phyloP scores from a whole-genome alignment of 2,329 filamentous ascomycete genomes.

The Fusarium sp. region DNA sequence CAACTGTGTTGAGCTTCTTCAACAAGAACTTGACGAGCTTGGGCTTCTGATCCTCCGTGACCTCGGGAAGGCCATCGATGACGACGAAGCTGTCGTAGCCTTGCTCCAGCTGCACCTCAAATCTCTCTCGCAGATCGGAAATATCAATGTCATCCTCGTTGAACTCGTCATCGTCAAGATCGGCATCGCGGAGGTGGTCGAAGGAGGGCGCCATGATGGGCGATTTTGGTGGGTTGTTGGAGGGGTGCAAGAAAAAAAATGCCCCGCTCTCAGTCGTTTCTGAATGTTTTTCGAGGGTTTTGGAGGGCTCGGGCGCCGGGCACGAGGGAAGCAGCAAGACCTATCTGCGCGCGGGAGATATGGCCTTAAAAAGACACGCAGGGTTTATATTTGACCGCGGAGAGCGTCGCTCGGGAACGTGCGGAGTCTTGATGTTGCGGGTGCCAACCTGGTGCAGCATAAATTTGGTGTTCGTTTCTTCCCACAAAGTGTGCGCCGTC shows the following conservation, averaged over 20 bases:
- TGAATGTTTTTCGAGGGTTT: slow-evolving; percentile 33
- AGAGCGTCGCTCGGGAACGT: slow-evolving; percentile 40
- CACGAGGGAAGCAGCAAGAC: slow-evolving; percentile 29
- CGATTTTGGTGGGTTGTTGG: slow-evolving; percentile 43
- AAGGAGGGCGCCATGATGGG: slow-evolving; percentile 87
- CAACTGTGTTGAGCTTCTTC: slow-evolving; percentile 88
- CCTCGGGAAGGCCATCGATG: slow-evolving; percentile 89
- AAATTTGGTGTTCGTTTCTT: slow-evolving; percentile 53
- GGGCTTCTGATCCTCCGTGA: slow-evolving; percentile 87
- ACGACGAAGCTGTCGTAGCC: slow-evolving; percentile 97
- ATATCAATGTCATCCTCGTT: slow-evolving; percentile 96
- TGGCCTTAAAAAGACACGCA: slow-evolving; percentile 35
- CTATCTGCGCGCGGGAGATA: slow-evolving; percentile 36
- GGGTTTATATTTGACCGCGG: slow-evolving; percentile 37
- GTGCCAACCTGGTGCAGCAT: slow-evolving; percentile 43
- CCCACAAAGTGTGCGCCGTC: slow-evolving; percentile 52
- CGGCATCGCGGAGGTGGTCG: slow-evolving; percentile 88
- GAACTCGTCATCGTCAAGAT: slow-evolving; percentile 83
- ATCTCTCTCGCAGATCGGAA: slow-evolving; percentile 91
- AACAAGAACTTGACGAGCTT: slow-evolving; percentile 97
- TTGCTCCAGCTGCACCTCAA: slow-evolving; percentile 94
- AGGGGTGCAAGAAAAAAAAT: slow-evolving; percentile 49
- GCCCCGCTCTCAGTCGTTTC: slow-evolving; percentile 49
- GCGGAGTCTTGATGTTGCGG: slow-evolving; percentile 43
- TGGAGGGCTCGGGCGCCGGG: slow-evolving; percentile 30